Base-by-base conservation (phyloP, 352 stramenopile species). In the Pythium vanterpoolii region DNA sequence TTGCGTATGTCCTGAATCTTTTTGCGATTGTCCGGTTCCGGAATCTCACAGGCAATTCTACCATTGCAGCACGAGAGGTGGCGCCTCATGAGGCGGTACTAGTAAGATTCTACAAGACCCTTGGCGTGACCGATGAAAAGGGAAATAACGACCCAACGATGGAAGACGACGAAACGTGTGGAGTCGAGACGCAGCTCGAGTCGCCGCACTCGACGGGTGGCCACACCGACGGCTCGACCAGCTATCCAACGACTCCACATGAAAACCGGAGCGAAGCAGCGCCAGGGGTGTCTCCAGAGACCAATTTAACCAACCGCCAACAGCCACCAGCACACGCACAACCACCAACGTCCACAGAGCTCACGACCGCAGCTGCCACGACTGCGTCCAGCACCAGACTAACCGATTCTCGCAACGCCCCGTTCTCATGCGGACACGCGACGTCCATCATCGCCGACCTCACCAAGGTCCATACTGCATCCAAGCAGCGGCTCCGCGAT, bases 401-500 rank as follows among this genome's bases (percentile, higher is more conserved):
- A 1, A 30, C 21, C 0, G 26, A 34, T 16, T 14, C 47, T 2
- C 34, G 14, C 10, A 52, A 9, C 11, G 11, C 27, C 6, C 39
- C 31, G 24, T 38, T 57, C 18, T 38, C 56, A 10, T 64, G 53
- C 31, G 14, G 1, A 0, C 23, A 59, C 2, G 58, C 49, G 1
- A 43, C 18, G 14, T 28, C 44, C 14, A 40, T 42, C 16, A 23
- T 65, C 1, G 44, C 26, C 3, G 48, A 40, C 1, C 30, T 55
- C 16, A 65, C 58, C 0, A 47, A 27, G 11, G 33, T 33, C 18
- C 31, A 42, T 6, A 49, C 30, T 4, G 42, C 47, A 21, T 58
- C 49, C 13, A 55, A 53, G 26, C 39, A 73, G 45, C 72, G 58
- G 43, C 43, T 86, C 1, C 28, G 52, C 8, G 69, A 65, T 23